Conservation (phyloP, 2,329 filamentous ascomycete genomes). For the Aureobasidium sp. region DNA sequence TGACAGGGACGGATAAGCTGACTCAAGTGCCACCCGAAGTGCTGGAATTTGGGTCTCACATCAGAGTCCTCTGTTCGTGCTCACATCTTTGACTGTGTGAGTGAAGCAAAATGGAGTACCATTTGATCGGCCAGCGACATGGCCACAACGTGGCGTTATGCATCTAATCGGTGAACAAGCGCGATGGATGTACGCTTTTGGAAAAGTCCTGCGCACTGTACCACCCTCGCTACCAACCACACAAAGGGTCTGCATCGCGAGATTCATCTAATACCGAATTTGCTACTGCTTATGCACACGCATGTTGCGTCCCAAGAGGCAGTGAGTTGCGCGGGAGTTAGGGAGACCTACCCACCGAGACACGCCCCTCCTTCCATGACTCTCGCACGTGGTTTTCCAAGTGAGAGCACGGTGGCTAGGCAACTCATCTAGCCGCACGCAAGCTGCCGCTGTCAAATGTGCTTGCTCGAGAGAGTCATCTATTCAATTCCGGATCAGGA, state of each 20-base stretch:
- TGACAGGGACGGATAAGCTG: slow-evolving; percentile 15
- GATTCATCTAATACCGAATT: slow-evolving; percentile 3
- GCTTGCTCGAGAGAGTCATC: slow-evolving; percentile 8
- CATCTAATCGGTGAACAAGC: slow-evolving; percentile 18
- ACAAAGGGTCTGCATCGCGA: background rate
- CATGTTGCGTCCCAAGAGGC: slow-evolving; percentile 6
- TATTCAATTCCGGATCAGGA: too few species aligned
- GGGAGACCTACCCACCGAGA: background rate
- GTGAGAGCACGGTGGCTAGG: background rate
- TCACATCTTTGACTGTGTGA: background rate
- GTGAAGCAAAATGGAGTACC: background rate
- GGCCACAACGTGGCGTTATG: slow-evolving; percentile 22
- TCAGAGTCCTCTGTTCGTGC: background rate
- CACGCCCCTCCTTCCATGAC: slow-evolving; percentile 9
- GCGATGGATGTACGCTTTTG: slow-evolving; percentile 2
- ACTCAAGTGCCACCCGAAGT: slow-evolving; percentile 10
- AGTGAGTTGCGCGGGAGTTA: background rate
- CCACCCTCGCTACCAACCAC: slow-evolving; percentile 19
- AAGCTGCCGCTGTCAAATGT: slow-evolving; percentile 20
- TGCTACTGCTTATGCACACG: slow-evolving; percentile 13
- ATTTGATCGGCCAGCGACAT: slow-evolving; percentile 15
- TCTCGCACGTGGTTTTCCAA: slow-evolving; percentile 11
- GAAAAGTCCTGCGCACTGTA: slow-evolving; percentile 10
- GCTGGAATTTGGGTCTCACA: slow-evolving; percentile 11
- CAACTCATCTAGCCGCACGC: slow-evolving; percentile 9